Base-by-base conservation (phyloP, 306 rosid species). In the Quercus alba region DNA sequence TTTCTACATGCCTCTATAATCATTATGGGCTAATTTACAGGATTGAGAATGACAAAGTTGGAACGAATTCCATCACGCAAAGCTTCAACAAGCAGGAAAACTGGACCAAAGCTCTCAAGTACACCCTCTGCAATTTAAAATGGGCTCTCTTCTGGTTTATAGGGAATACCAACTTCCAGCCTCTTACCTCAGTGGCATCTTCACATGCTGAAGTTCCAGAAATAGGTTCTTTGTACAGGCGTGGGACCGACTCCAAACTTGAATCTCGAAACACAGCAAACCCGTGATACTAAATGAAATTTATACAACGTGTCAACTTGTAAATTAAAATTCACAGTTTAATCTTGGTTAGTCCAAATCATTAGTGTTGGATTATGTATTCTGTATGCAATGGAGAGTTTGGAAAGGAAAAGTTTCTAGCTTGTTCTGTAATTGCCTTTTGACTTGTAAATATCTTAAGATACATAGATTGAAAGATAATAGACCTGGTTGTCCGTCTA, bases 61-160 rank as follows among this genome's bases (percentile, higher is more conserved):
- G 93, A 86, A 93, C 78, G 85, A 89, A 90, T 76, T 91, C 97
- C 81, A 95, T 95, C 82, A 93, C 97, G 10, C 99, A 95, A 73
- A 95, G 98, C 91, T 93, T 95, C 91, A 93, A 89, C 72, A 95
- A 95, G 88, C 99, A 85, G 80, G 99, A 95, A 86, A 93, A 87
- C 83, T 95, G 98, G 98, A 95, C 99, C 0, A 95, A 93, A 84
- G 97, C 99, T 83, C 97, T 95, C 70, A 93, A 95, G 79, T 95
- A 93, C 83, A 95, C 99, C 9, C 99, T 95, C 28, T 90, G 98
- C 92, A 80, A 95, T 87, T 87, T 95, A 90, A 95, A 95, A 78
- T 95, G 99, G 99, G 96, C 94, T 73, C 99, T 95, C 28, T 95
- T 86, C 83, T 95, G 99, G 99, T 93, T 95, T 86, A 94, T 95